These are phyloP conservation scores for Lolium perenne DNA, from an alignment of 176 grass and related monocot genomes.

Conservation along the genomic window DNA sequence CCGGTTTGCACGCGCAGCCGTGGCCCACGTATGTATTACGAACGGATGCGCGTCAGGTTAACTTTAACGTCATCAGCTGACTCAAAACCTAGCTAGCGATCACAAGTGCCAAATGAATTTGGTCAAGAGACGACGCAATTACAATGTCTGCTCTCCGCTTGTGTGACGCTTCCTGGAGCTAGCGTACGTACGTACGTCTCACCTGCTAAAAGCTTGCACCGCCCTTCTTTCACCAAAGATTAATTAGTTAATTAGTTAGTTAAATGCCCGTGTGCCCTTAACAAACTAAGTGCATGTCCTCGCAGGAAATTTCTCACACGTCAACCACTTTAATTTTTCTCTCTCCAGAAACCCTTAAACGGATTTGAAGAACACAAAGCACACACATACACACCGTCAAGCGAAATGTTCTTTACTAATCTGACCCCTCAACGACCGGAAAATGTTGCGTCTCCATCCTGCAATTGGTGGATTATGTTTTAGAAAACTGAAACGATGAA, in stretches of 20 bases:
- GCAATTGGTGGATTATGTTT: background rate
- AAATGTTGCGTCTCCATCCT: background rate
- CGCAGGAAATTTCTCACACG: background rate
- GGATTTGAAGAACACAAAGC: background rate
- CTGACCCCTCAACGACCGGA: background rate
- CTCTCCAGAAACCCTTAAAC: background rate
- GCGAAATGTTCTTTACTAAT: background rate
- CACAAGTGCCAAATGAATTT: background rate
- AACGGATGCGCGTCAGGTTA: background rate
- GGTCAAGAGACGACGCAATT: background rate
- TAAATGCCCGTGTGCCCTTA: background rate
- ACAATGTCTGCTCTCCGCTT: background rate
- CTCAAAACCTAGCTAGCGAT: background rate
- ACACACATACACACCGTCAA: background rate
- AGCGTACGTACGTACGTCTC: background rate
- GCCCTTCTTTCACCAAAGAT: background rate
- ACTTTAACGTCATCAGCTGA: background rate
- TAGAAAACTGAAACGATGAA: background rate
- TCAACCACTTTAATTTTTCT: background rate
- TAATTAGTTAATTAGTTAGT: background rate
- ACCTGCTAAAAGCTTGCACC: background rate
- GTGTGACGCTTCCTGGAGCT: background rate
- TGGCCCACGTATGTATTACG: background rate
- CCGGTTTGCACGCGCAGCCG: background rate
- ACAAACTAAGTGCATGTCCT: background rate